Evolutionary conservation across 2,329 filamentous ascomycete genomes (phyloP), one percentile per base, ranked within the genome.

Genomic region (Monosporascus sp.): DNA sequence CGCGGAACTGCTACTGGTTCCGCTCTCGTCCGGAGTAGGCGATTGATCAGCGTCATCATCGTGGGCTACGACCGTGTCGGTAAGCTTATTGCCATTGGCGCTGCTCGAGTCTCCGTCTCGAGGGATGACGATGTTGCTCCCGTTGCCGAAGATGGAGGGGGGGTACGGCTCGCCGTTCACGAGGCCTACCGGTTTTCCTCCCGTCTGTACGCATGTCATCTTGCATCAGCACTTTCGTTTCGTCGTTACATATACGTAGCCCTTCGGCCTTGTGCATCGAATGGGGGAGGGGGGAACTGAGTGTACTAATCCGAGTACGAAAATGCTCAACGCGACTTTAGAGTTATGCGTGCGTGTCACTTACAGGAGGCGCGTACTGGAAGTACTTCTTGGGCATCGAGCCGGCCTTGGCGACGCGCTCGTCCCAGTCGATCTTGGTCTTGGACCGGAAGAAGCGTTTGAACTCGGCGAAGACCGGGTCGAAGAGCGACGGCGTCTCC

Each of bases 381-480:
- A 79, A 80, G 22, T 59, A 63, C 0, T 58, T 61, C 9, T 53
- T 52, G 3, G 67, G 64, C 50, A 56, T 69, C 1, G 66, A 70
- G 5, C 65, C 65, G 35, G 68, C 63, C 48, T 64, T 63, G 5
- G 68, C 51, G 1, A 81, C 65, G 15, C 82, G 74, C 44, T 84
- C 70, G n/a, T 79, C 73, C 86, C 86, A 89, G 2, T 72, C 64
- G 9, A 83, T 70, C 0, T 80, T 80, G 0, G 84, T 84, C 65
- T 82, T 82, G 7, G 72, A 69, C 11, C 65, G 66, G 64, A 89
- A 89, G 59, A 85, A 83, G 0, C 67, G 59, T 54, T 72, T 73
- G 64, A 89, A 88, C 0, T 70, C 68, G 0, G 58, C 57, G 54
- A 81, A 74, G 26, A 84, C 81, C 2, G 55, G 50, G 2, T 63